Percentiles rank a stretch among this genome's conserved stretches.
Conservation (phyloP, 352 stramenopile genomes). For the Pythium biforme region DNA sequence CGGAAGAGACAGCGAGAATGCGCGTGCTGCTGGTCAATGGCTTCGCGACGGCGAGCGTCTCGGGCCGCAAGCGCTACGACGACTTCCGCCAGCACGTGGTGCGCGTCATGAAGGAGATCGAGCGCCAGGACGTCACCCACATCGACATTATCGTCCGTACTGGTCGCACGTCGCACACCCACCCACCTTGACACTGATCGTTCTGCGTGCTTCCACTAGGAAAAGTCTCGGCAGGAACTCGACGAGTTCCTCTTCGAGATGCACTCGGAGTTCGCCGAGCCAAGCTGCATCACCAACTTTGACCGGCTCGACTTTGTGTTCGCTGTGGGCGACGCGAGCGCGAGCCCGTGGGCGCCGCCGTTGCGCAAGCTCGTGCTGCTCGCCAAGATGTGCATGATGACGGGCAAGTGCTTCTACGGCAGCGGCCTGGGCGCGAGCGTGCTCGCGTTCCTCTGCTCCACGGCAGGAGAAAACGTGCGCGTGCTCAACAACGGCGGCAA, state of each 20-base stretch:
- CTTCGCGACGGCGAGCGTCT: conserved; percentile 44
- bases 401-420: conserved; percentile 77
- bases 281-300: conserved; percentile 71
- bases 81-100: conserved; percentile 54
- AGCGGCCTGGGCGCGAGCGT: conserved; percentile 56
- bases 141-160: conserved; percentile 58
- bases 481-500: conserved; percentile 67
- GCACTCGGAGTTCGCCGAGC: conserved; percentile 64
- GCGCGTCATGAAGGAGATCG: conserved; percentile 48
- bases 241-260: conserved; percentile 78
- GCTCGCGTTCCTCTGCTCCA: conserved; percentile 70
- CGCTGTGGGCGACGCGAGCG: conserved; percentile 63
- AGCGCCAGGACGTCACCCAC: conserved; percentile 58
- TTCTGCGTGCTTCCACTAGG: conserved; percentile 30
- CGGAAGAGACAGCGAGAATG: conserved; percentile 31
- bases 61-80: conserved; percentile 42
- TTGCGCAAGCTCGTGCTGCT: conserved; percentile 63
- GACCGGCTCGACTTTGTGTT: conserved; percentile 83
- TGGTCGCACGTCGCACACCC: background rate
- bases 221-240: conserved; percentile 58
- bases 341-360: conserved; percentile 55
- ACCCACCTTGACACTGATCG: background rate
- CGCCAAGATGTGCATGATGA: conserved; percentile 89
- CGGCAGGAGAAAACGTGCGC: conserved; percentile 55
- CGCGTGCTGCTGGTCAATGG: conserved; percentile 72